Evolutionary conservation across 148 eudicot species (phyloP), one percentile per base, ranked within the genome.

Genomic region (Persicaria tinctoria): DNA sequence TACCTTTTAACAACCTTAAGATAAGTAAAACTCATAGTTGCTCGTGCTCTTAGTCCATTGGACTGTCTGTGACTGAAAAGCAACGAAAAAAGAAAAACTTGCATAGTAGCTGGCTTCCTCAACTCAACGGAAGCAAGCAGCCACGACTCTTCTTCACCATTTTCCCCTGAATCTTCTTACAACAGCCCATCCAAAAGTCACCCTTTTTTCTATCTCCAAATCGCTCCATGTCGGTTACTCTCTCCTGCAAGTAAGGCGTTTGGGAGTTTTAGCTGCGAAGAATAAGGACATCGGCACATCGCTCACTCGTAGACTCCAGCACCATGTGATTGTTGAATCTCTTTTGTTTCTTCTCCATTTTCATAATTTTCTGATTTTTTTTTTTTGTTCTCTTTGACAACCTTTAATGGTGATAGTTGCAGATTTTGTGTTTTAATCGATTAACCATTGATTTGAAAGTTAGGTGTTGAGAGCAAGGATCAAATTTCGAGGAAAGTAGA

Each of bases 381-480:
- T 53, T 53, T 53, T 0, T 23, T 23, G 27, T 23, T 23, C 27
- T 23, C 56, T 14, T 63, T 23, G 46, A 18, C 44, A 2, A 12
- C 11, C 16, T 23, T 23, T 38, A n/a, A 23, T 20, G 69, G 69
- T 9, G 8, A 38, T 63, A 23, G 46, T 23, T 23, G 46, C 8
- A 18, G 12, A 23, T 63, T 20, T 13, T 38, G 14, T 8, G 56
- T 53, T 8, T 53, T 53, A 8, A 38, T 23, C 12, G 44, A 23
- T 23, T 63, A 9, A 23, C 20, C 5, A 23, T 23, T 63, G 38
- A 38, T 23, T 63, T 63, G 69, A 6, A 38, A 38, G 45, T 70
- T 76, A n/a, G 63, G 18, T 74, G 70, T 83, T 85, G 86, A 84
- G 70, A 56, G 14, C 74, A 77, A 84, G 51, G 74, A 73, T 69